Evolutionary conservation across 139 green algal species (phyloP).

Genomic region (Microglena sp.): DNA sequence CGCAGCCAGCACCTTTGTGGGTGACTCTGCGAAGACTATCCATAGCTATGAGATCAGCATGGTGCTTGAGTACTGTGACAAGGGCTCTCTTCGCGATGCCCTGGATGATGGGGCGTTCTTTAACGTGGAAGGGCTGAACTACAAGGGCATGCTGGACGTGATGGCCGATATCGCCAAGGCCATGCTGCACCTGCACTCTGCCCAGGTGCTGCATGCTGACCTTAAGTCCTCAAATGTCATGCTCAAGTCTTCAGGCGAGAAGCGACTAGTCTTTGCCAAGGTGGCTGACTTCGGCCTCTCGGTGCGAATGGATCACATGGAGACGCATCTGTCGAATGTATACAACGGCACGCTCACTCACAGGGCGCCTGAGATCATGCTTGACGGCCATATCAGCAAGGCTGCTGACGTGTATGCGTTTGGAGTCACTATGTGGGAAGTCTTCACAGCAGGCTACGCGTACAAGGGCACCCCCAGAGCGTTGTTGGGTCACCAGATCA

Average conservation of each 20-base stretch:
- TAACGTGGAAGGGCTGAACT: not conserved
- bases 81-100: constrained; percentile 32
- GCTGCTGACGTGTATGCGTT: constrained; percentile 19
- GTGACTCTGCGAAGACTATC: not conserved
- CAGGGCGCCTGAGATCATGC: constrained; percentile 16
- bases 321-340: constrained; percentile 26
- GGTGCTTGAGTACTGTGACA: constrained; percentile 48
- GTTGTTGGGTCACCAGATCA: constrained; percentile 20
- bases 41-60: constrained; percentile 53
- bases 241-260: constrained; percentile 36
- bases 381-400: constrained; percentile 7
- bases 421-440: constrained; percentile 42
- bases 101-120: constrained; percentile 33
- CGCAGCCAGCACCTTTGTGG: not conserved
- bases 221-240: constrained; percentile 50
- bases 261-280: not conserved
- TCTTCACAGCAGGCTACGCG: constrained; percentile 20
- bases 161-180: constrained; percentile 33
- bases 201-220: constrained; percentile 33
- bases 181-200: constrained; percentile 33
- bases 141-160: constrained; percentile 32
- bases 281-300: constrained; percentile 42
- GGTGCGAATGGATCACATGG: constrained; percentile 21
- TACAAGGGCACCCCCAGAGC: constrained; percentile 11
- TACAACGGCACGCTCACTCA: constrained; percentile 30